Evolutionary conservation across 306 rosid genomes (phyloP), one percentile per base, ranked within the genome.

Genomic region (Trichosanthes truncata): DNA sequence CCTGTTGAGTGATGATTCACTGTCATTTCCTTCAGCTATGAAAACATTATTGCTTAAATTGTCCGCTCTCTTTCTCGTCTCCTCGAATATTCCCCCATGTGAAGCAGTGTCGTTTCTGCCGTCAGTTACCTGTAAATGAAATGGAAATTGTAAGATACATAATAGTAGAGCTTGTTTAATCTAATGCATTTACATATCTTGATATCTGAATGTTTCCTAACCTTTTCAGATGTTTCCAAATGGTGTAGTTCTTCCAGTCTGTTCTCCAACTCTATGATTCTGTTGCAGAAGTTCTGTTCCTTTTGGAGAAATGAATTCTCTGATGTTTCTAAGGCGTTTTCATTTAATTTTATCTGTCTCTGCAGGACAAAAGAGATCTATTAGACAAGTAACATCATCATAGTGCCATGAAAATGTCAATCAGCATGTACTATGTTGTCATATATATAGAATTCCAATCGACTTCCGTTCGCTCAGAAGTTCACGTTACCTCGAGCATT

Each of bases 261-360:
- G 67, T 78, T 84, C 87, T 92, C 96, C 63, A 94, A 84, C 87
- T 92, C 94, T 84, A 80, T 80, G 31, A 92, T 92, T 92, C 87
- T 84, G 78, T 82, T 85, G 77, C 86, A 90, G 65, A 94, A 86
- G 82, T 90, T 92, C 52, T 84, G 87, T 83, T 94, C 98, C 86
- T 90, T 94, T 84, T 86, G 85, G 85, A 79, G 45, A 80, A 86
- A 94, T 35, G 90, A 82, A 85, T 79, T 67, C 72, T 84, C 81
- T 79, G 94, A 92, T 82, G 82, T 79, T 86, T 88, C 91, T 81
- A 90, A 82, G 46, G 89, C 87, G 55, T 76, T 82, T 91, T 94
- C 97, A 81, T 91, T 92, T 52, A 81, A 74, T 78, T 89, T 83
- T 83, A 92, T 87, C 80, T 85, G 83, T 67, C 87, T 96, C 98